These are phyloP conservation scores for Dendrocalamus latiflorus DNA, from an alignment of 202 grass and related monocot species.

Conservation along the genomic window DNA sequence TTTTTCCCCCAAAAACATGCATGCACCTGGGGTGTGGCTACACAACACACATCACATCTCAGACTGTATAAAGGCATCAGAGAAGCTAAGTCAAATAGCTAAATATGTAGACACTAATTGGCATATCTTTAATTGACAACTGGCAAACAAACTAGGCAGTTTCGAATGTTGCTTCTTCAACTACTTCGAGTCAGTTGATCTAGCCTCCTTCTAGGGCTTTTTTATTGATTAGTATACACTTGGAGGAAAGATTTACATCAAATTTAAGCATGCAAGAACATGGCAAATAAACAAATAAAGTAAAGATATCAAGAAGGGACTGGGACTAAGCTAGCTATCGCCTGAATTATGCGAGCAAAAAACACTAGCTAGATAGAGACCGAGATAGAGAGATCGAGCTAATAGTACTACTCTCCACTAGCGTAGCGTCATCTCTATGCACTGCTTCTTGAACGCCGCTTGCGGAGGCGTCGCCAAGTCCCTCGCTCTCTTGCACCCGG, in stretches of 20 bases:
- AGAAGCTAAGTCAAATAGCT: not conserved
- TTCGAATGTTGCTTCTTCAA: not conserved
- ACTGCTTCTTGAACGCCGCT: slow-evolving; percentile 61
- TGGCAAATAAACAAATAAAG: slow-evolving; percentile 18
- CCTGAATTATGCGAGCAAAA: slow-evolving; percentile 18
- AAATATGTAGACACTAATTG: not conserved
- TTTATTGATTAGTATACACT: slow-evolving; percentile 26
- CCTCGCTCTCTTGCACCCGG: slow-evolving; percentile 42
- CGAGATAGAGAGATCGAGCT: not conserved
- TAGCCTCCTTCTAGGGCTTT: slow-evolving; percentile 5
- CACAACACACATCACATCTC: not conserved
- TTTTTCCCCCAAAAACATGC: not conserved
- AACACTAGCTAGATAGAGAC: not conserved
- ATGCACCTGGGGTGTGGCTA: slow-evolving; percentile 4
- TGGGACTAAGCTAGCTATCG: slow-evolving; percentile 21
- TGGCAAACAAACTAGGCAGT: not conserved
- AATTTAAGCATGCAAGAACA: slow-evolving; percentile 17
- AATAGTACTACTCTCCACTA: slow-evolving; percentile 2
- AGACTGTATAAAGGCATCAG: not conserved
- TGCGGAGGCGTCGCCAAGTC: slow-evolving; percentile 24
- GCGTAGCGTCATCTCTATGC: slow-evolving; percentile 41
- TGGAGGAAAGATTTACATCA: slow-evolving; percentile 36
- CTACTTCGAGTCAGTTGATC: slow-evolving; percentile 11
- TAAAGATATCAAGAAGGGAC: slow-evolving; percentile 16
- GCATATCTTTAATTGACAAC: not conserved